phyloP scores from a whole-genome alignment of 495 filamentous ascomycete genomes.

The Talaromyces wortmannii region DNA sequence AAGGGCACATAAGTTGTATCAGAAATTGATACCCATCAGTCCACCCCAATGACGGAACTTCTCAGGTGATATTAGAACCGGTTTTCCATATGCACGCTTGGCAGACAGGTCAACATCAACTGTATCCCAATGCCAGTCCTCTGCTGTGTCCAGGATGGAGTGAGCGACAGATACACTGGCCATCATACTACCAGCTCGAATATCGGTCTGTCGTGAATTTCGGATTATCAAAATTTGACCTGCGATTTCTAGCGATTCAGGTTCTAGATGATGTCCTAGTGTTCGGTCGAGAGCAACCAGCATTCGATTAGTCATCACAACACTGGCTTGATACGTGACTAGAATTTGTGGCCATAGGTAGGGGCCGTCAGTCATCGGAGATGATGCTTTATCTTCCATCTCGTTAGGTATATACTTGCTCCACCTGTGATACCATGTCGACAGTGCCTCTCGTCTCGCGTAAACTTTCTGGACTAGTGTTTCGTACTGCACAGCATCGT shows the following conservation, averaged over 20 bases:
- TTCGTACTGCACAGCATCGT: not conserved
- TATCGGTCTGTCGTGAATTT: not conserved
- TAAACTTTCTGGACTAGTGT: not conserved
- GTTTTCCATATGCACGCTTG: not conserved
- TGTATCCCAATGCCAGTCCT: not conserved
- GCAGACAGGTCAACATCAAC: not conserved
- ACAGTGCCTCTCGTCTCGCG: not conserved
- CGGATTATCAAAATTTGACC: not conserved
- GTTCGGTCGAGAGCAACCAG: not conserved
- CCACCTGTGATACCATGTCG: not conserved
- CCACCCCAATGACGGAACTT: not conserved
- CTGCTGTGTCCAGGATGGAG: not conserved
- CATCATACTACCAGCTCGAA: not conserved
- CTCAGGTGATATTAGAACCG: not conserved
- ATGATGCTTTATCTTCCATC: not conserved
- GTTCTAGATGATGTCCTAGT: not conserved
- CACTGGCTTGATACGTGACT: not conserved
- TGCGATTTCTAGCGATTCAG: not conserved
- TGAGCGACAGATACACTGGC: not conserved
- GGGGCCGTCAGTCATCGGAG: not conserved
- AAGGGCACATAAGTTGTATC: too few species aligned
- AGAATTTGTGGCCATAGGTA: not conserved
- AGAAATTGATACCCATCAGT: not conserved
- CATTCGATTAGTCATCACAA: not conserved
- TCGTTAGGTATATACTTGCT: not conserved